phyloP scores from a whole-genome alignment of 768 basidiomycete genomes.

The Nevesoporus exiguus region DNA sequence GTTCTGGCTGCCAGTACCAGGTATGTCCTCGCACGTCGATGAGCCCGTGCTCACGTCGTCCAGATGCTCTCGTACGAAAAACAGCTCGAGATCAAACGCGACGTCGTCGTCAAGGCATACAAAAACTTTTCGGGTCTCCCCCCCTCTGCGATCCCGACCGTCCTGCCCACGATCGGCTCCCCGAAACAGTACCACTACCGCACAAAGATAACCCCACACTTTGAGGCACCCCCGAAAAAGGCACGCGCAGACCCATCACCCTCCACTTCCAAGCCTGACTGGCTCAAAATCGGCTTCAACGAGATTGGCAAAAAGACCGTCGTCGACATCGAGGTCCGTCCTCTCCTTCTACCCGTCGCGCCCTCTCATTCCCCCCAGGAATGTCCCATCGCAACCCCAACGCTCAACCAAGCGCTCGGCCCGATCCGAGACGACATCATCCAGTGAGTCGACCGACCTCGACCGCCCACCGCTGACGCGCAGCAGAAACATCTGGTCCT shows the following conservation, averaged over 20 bases:
- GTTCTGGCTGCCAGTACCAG: constrained; percentile 95
- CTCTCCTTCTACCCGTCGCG: not conserved
- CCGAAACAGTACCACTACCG: constrained; percentile 90
- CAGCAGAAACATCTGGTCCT: constrained; percentile 71
- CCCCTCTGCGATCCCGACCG: constrained; percentile 53
- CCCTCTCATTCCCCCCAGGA: constrained; percentile 46
- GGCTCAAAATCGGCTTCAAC: constrained; percentile 91
- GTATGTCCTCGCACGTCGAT: constrained; percentile 34
- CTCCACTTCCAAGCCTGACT: constrained; percentile 44
- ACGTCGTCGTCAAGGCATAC: constrained; percentile 83
- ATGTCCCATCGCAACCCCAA: constrained; percentile 84
- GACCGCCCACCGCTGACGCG: constrained; percentile 2
- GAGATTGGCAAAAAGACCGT: constrained; percentile 65
- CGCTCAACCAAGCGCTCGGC: constrained; percentile 66
- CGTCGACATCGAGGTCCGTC: constrained; percentile 84
- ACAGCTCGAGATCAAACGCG: constrained; percentile 84
- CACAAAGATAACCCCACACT: constrained; percentile 97
- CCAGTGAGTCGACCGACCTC: constrained; percentile 42
- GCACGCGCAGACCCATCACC: constrained; percentile 11
- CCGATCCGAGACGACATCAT: constrained; percentile 63
- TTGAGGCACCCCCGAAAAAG: constrained; percentile 67
- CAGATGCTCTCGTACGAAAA: constrained; percentile 86
- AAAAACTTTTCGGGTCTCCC: constrained; percentile 65
- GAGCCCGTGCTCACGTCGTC: not conserved
- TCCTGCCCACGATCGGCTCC: constrained; percentile 76